These are phyloP conservation scores for Crithidia bombi DNA, from an alignment of 208 protist species.

Conservation along the genomic window DNA sequence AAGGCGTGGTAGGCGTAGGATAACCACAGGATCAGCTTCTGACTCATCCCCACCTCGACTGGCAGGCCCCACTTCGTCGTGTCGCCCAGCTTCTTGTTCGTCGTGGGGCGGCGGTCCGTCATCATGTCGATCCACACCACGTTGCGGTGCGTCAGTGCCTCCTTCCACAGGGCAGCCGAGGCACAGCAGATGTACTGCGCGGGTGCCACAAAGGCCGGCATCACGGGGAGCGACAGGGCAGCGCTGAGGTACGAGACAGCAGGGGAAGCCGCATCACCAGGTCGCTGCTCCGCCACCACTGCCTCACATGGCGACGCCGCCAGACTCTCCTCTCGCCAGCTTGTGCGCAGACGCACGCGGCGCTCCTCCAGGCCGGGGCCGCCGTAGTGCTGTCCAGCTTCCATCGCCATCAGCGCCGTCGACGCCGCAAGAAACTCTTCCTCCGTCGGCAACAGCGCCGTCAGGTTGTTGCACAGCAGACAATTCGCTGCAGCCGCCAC, in stretches of 20 bases:
- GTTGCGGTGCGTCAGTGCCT: slow-evolving; percentile 31
- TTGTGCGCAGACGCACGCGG: too few relatives aligned
- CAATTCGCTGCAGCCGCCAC: not conserved
- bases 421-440: too few relatives aligned
- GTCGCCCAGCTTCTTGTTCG: slow-evolving; percentile 20
- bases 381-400: too few relatives aligned
- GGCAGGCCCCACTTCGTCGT: slow-evolving; percentile 31
- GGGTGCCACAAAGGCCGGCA: slow-evolving; percentile 10
- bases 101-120: slow-evolving; percentile 29
- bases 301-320: too few relatives aligned
- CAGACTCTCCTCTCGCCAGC: too few relatives aligned
- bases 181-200: slow-evolving; percentile 30
- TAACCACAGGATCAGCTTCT: slow-evolving; percentile 48
- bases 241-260: slow-evolving; percentile 3
- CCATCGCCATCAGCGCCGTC: too few relatives aligned
- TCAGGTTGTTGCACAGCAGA: not conserved
- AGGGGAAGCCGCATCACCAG: not conserved
- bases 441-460: too few relatives aligned
- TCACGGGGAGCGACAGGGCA: slow-evolving; percentile 2
- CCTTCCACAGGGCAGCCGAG: slow-evolving; percentile 25
- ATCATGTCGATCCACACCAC: slow-evolving; percentile 32
- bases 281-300: too few relatives aligned
- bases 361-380: too few relatives aligned
- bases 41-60: slow-evolving; percentile 40
- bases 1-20: slow-evolving; percentile 36